Evolutionary conservation across 768 basidiomycete genomes (phyloP), one percentile per base, ranked within the genome.

Genomic region (Panaeolus papilionaceus): DNA sequence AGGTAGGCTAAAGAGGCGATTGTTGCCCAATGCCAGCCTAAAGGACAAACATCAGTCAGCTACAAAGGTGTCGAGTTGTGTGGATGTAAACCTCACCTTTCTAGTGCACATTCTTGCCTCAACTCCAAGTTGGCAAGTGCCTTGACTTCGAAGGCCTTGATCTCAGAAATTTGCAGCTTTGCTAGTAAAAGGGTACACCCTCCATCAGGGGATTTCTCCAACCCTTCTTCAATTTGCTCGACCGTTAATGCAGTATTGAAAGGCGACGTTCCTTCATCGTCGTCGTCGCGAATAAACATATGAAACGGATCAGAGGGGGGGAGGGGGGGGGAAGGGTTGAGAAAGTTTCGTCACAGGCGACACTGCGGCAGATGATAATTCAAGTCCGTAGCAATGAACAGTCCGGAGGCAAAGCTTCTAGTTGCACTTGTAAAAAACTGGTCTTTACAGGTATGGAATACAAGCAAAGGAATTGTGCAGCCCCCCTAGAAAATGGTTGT

Each of bases 21-120:
- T 99, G 77, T 92, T 86, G 16, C 91, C 90, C 33, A 99, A 82
- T 9, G 98, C 91, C 68, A 99, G 88, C 74, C 96, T 98, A 69
- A 54, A 38, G 9, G 49, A 69, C 26, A 38, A 38, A 38, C 62
- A 28, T 61, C 69, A 11, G 64, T 62, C 38, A 61, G 49, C 28
- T 28, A 58, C 11, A 39, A 20, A 33, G 44, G 54, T 3, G 63
- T 68, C 18, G 45, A 39, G 7, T 16, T 47, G 65, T 44, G 2
- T 16, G 16, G 14, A 38, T 58, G 45, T 18, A 14, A 62, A 20
- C 16, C 38, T 38, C 71, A 91, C 92, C 92, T 86, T 74, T 90
- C 82, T 40, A 93, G 84, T 16, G 80, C 75, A 68, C 84, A 82
- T 49, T 86, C 85, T 63, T 83, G 83, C 8, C 28, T 10, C 33